Percentiles rank a stretch among this genome's conserved stretches.
Evolutionary conservation across 768 basidiomycete genomes (phyloP).

Genomic region (Suillus subaureus): DNA sequence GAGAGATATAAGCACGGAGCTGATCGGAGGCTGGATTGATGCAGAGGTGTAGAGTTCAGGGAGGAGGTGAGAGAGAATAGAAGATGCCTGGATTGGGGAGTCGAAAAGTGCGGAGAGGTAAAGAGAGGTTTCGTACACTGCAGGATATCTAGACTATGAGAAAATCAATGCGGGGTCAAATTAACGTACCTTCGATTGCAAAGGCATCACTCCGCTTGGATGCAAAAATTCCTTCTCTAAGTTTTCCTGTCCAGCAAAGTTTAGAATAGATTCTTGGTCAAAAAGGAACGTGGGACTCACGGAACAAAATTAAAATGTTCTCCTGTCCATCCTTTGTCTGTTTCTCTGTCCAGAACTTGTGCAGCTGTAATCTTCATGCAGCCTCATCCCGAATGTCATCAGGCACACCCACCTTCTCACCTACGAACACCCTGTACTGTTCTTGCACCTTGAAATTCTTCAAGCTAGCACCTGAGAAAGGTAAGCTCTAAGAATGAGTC

Average conservation of each 20-base stretch:
- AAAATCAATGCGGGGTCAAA: neutral
- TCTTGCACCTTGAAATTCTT: slow-evolving; percentile 62
- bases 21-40: slow-evolving; percentile 14
- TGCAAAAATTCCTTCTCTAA: slow-evolving; percentile 72
- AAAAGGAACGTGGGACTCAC: slow-evolving; percentile 42
- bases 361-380: slow-evolving; percentile 21
- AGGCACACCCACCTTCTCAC: slow-evolving; percentile 66
- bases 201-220: slow-evolving; percentile 62
- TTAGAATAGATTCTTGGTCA: slow-evolving; percentile 1
- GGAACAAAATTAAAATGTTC: slow-evolving; percentile 73
- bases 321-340: slow-evolving; percentile 56
- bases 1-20: slow-evolving; percentile 48
- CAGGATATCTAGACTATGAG: slow-evolving; percentile 2
- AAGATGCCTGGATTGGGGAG: slow-evolving; percentile 59
- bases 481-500: neutral
- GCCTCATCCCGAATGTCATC: slow-evolving; percentile 46
- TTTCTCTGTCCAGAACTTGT: slow-evolving; percentile 22
- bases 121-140: slow-evolving; percentile 77
- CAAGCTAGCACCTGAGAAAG: slow-evolving; percentile 48
- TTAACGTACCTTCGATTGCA: slow-evolving; percentile 61
- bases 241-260: slow-evolving; percentile 54
- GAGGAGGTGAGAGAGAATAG: slow-evolving; percentile 63
- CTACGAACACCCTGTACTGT: slow-evolving; percentile 66
- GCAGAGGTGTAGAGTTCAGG: slow-evolving; percentile 45
- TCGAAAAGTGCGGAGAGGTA: slow-evolving; percentile 65